Percentiles rank a stretch among this genome's conserved stretches.
These are phyloP conservation scores for Picochlorum sp. DNA, from an alignment of 139 green algal species.

Conservation along the genomic window DNA sequence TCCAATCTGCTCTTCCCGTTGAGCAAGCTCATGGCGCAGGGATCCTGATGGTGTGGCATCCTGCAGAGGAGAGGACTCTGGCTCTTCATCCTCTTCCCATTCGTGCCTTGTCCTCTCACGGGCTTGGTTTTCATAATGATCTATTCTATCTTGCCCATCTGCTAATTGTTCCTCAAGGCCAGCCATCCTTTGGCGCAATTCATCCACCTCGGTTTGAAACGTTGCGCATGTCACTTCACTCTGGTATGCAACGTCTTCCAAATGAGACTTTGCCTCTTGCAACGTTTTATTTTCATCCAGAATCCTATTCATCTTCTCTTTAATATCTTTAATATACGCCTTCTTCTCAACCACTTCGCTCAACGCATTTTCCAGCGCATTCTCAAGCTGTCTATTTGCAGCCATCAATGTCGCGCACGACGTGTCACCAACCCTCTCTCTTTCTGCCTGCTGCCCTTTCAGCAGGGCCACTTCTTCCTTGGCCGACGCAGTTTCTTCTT, in stretches of 20 bases:
- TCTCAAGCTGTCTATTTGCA: neutral
- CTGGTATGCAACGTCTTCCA: neutral
- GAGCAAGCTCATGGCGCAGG: no score
- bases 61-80: no score
- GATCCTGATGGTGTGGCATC: no score
- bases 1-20: slow-evolving; percentile 10
- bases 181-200: neutral
- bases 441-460: neutral
- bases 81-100: no score
- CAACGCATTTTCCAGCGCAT: neutral
- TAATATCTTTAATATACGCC: neutral
- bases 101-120: no score
- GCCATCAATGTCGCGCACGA: slow-evolving; percentile 4
- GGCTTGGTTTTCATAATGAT: neutral
- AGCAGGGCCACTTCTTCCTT: neutral
- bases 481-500: no score
- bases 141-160: neutral
- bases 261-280: neutral
- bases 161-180: neutral
- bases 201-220: neutral
- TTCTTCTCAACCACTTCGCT: neutral
- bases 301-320: neutral
- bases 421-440: neutral
- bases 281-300: neutral
- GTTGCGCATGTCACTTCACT: neutral